Evolutionary conservation across 2,329 filamentous ascomycete species (phyloP).

Genomic region (Lecanosticta acicola): DNA sequence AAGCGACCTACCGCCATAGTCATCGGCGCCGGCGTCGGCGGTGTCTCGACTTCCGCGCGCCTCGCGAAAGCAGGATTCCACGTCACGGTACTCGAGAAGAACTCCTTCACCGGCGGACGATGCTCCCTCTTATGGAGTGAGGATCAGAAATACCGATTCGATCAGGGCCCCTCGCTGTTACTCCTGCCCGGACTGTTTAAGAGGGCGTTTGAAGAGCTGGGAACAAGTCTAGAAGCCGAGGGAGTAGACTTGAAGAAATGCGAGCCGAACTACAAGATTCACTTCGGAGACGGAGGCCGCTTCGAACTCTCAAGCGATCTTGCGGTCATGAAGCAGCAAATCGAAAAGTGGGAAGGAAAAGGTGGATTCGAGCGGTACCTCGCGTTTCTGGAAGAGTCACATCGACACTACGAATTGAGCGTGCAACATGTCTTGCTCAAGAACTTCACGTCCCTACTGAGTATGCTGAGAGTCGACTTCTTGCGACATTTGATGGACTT

Average conservation of each 20-base stretch:
- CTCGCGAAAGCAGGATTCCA: slow-evolving; percentile 63
- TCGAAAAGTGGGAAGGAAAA: slow-evolving; percentile 68
- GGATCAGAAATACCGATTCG: slow-evolving; percentile 58
- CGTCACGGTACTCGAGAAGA: slow-evolving; percentile 76
- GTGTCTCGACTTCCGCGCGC: slow-evolving; percentile 63
- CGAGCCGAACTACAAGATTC: slow-evolving; percentile 69
- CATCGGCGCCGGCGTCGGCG: slow-evolving; percentile 63
- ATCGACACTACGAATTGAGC: slow-evolving; percentile 64
- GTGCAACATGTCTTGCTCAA: slow-evolving; percentile 59
- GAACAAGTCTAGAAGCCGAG: slow-evolving; percentile 59
- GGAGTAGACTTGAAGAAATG: slow-evolving; percentile 66
- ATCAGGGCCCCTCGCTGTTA: slow-evolving; percentile 69
- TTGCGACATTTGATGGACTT: slow-evolving; percentile 54
- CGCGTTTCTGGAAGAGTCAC: slow-evolving; percentile 59
- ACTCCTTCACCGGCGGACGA: slow-evolving; percentile 64
- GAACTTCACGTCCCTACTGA: slow-evolving; percentile 59
- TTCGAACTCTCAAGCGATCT: slow-evolving; percentile 64
- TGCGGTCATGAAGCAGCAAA: slow-evolving; percentile 62
- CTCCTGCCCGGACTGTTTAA: slow-evolving; percentile 66
- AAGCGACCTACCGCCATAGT: slow-evolving; percentile 46
- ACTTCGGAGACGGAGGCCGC: slow-evolving; percentile 61
- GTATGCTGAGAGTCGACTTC: slow-evolving; percentile 55
- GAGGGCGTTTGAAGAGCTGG: slow-evolving; percentile 63
- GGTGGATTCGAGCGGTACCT: slow-evolving; percentile 67
- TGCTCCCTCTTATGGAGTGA: slow-evolving; percentile 59